Conservation (phyloP, 805 yeast species). For the Grigorovia jiainica region DNA sequence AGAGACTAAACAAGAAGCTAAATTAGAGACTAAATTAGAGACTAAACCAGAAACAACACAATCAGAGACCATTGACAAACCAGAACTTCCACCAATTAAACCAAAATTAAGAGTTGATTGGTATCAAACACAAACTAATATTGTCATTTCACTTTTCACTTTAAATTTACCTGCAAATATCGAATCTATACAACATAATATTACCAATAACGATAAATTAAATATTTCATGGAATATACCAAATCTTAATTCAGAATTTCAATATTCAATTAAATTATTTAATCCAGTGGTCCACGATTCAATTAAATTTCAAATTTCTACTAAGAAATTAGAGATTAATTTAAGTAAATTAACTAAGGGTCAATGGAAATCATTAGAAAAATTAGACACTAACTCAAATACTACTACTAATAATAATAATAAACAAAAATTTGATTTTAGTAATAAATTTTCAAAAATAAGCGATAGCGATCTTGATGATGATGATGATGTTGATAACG, state of each 20-base stretch:
- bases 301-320: slow-evolving; percentile 43
- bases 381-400: background rate
- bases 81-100: background rate
- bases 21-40: no score
- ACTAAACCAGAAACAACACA: no score
- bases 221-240: slow-evolving; percentile 15
- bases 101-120: slow-evolving; percentile 45
- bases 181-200: slow-evolving; percentile 32
- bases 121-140: slow-evolving; percentile 53
- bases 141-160: slow-evolving; percentile 64
- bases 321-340: slow-evolving; percentile 68
- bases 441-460: background rate
- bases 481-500: slow-evolving; percentile 37
- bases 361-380: slow-evolving; percentile 44
- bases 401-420: slow-evolving; percentile 14
- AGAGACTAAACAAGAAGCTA: background rate
- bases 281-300: slow-evolving; percentile 39
- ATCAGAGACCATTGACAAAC: background rate
- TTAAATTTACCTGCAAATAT: slow-evolving; percentile 42
- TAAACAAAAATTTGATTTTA: slow-evolving; percentile 34
- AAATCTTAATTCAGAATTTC: slow-evolving; percentile 43
- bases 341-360: slow-evolving; percentile 36
- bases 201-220: slow-evolving; percentile 32
- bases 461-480: slow-evolving; percentile 18
- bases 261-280: slow-evolving; percentile 44